A percentile compares a stretch with the other conserved stretches of the same genome.
These are phyloP conservation scores for Microsporum canis DNA, from an alignment of 2,329 filamentous ascomycete species.

Conservation along the genomic window DNA sequence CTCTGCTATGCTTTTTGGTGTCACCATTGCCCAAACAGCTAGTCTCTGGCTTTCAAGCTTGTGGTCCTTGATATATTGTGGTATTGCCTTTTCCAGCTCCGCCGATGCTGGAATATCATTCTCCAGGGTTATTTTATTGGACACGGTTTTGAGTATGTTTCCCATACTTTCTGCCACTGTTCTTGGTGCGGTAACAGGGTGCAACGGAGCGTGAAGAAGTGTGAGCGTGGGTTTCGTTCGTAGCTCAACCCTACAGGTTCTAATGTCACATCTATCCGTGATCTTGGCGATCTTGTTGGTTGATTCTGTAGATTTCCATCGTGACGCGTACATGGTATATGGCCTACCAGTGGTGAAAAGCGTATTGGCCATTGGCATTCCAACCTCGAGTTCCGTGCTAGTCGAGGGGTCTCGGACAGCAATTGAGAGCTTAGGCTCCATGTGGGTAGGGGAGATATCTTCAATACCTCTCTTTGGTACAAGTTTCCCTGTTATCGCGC, in stretches of 20 bases:
- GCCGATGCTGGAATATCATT: constrained; percentile 28
- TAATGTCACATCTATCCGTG: constrained; percentile 22
- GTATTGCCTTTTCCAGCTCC: constrained; percentile 32
- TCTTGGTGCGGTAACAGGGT: constrained; percentile 28
- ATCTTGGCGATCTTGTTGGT: constrained; percentile 14
- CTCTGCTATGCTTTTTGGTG: constrained; percentile 7
- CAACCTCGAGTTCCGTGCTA: constrained; percentile 20
- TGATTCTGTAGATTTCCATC: constrained; percentile 19
- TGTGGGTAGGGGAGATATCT: constrained; percentile 22
- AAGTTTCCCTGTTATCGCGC: constrained; percentile 23
- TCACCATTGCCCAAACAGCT: constrained; percentile 34
- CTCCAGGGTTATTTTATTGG: constrained; percentile 22
- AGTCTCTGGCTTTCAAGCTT: constrained; percentile 28
- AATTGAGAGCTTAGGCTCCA: constrained; percentile 23
- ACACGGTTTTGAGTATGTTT: constrained; percentile 32
- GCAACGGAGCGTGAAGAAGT: constrained; percentile 24
- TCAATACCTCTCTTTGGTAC: constrained; percentile 21
- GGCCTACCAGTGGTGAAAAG: constrained; percentile 34
- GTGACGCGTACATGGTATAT: constrained; percentile 29
- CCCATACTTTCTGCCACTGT: constrained; percentile 33
- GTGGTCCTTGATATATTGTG: constrained; percentile 30
- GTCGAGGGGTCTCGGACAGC: constrained; percentile 15
- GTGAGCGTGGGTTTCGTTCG: constrained; percentile 12
- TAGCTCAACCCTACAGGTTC: constrained; percentile 23
- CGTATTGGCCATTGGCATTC: constrained; percentile 33